These are phyloP conservation scores for Cladophialophora yegresii DNA, from an alignment of 2,329 filamentous ascomycete species.

Conservation along the genomic window DNA sequence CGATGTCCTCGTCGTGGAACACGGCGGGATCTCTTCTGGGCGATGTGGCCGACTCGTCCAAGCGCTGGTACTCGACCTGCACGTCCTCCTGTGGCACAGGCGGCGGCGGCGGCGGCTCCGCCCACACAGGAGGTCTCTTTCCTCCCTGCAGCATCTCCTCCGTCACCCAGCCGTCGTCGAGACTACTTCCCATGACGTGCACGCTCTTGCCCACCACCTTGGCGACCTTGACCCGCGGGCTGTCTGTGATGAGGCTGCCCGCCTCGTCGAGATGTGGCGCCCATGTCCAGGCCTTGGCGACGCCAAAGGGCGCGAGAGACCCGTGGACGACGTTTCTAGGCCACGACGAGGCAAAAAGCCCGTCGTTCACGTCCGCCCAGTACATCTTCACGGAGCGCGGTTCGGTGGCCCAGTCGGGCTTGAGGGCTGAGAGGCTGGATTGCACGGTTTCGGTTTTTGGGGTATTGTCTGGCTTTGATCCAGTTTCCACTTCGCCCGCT, in stretches of 20 bases:
- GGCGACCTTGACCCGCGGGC: constrained; percentile 7
- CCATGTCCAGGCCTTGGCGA: constrained; percentile 22
- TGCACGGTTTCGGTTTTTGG: background rate
- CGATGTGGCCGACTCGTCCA: background rate
- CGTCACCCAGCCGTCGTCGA: constrained; percentile 29
- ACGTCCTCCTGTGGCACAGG: background rate
- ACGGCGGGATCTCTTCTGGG: background rate
- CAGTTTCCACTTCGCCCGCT: constrained; percentile 5
- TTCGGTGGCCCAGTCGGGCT: constrained; percentile 36
- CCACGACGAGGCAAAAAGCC: constrained; percentile 53
- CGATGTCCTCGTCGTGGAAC: constrained; percentile 4
- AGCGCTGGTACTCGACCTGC: background rate
- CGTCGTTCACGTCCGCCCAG: constrained; percentile 51
- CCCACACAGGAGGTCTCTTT: constrained; percentile 10
- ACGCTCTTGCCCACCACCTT: constrained; percentile 22
- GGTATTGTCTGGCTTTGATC: background rate
- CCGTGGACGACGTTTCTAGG: constrained; percentile 49
- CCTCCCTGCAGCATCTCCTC: constrained; percentile 5
- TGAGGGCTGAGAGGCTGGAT: background rate
- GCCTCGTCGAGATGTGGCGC: constrained; percentile 7
- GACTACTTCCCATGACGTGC: constrained; percentile 25
- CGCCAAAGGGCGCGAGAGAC: constrained; percentile 41
- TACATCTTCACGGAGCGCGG: constrained; percentile 47
- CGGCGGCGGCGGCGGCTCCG: background rate
- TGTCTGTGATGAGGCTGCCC: background rate